Evolutionary conservation across 139 green algal genomes (phyloP).

Genomic region (Auxenochlorella protothecoides): DNA sequence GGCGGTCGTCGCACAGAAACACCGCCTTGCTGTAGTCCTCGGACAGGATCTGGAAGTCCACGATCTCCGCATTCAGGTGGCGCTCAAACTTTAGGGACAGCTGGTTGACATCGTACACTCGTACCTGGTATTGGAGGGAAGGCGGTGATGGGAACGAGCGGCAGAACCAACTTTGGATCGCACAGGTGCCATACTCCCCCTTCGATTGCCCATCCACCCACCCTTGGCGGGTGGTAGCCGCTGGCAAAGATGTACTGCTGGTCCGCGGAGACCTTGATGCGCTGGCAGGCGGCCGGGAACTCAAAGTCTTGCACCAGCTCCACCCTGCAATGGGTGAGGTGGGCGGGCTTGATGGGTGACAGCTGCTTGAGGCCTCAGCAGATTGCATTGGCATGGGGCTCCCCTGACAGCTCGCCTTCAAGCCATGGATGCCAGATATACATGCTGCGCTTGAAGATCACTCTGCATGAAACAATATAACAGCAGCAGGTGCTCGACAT

Average conservation of each 20-base stretch:
- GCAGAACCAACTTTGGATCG: too few relatives aligned
- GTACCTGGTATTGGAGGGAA: too few relatives aligned
- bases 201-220: neutral
- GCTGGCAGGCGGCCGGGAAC: constrained; percentile 73
- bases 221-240: constrained; percentile 66
- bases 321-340: constrained; percentile 27
- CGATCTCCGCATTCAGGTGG: constrained; percentile 86
- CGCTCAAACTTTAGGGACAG: constrained; percentile 94
- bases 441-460: too few relatives aligned
- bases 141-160: too few relatives aligned
- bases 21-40: constrained; percentile 94
- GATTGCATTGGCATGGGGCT: too few relatives aligned
- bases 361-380: too few relatives aligned
- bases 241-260: constrained; percentile 78
- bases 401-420: neutral
- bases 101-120: constrained; percentile 83
- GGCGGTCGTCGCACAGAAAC: constrained; percentile 83
- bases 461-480: too few relatives aligned
- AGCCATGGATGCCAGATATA: neutral
- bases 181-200: too few relatives aligned
- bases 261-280: constrained; percentile 78
- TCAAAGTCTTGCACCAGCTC: constrained; percentile 88
- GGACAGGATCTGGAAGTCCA: constrained; percentile 85
- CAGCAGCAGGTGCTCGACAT: too few relatives aligned
- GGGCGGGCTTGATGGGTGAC: too few relatives aligned